These are phyloP conservation scores for Vickermania spadyakhi DNA, from an alignment of 208 protist species.

Conservation along the genomic window DNA sequence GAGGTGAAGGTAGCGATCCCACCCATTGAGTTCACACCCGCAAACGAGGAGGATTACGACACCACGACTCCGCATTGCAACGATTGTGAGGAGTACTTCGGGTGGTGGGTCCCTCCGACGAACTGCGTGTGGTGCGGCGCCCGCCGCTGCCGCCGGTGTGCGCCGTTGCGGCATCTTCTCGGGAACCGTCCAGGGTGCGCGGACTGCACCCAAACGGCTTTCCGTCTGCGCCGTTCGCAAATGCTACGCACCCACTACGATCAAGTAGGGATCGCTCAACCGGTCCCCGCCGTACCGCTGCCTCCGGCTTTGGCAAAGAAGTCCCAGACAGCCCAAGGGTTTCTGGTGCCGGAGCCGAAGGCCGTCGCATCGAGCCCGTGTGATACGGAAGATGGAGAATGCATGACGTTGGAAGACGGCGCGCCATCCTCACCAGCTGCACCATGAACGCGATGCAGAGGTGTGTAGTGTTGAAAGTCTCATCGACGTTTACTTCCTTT, in stretches of 20 bases:
- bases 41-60: conserved; percentile 16
- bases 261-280: conserved; percentile 3
- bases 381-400: no score
- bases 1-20: conserved; percentile 59
- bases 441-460: neutral
- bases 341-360: neutral
- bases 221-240: conserved; percentile 17
- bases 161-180: conserved; percentile 53
- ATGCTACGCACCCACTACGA: conserved; percentile 33
- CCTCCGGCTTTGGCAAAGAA: neutral
- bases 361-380: no score
- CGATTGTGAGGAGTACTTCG: conserved; percentile 50
- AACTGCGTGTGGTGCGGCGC: conserved; percentile 83
- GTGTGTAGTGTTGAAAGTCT: neutral
- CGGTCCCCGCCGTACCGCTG: neutral
- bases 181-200: conserved; percentile 55
- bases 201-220: conserved; percentile 51
- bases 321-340: neutral
- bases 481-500: neutral
- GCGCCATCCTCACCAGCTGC: neutral
- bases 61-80: conserved; percentile 33
- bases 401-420: no score
- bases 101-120: conserved; percentile 46
- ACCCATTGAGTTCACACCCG: conserved; percentile 56
- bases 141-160: conserved; percentile 66